Percentiles rank a stretch among this genome's conserved stretches.
These are phyloP conservation scores for Globisporangium okanoganense DNA, from an alignment of 352 stramenopile genomes.

Conservation along the genomic window DNA sequence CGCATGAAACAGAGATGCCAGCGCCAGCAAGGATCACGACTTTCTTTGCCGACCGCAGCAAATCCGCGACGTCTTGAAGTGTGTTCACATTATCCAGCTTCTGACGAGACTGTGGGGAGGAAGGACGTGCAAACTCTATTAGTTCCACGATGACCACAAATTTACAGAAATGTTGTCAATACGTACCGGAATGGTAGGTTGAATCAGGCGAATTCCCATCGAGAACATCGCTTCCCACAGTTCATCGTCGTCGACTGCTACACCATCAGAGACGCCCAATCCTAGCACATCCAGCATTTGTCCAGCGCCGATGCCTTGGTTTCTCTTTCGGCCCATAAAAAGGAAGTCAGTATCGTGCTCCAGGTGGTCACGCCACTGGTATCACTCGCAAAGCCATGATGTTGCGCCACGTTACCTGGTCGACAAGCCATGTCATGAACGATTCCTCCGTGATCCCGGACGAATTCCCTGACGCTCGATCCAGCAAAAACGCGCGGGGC, in stretches of 20 bases:
- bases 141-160: neutral
- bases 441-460: conserved; percentile 63
- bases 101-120: conserved; percentile 28
- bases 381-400: neutral
- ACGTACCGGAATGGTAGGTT: conserved; percentile 53
- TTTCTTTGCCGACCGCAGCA: conserved; percentile 77
- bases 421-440: conserved; percentile 76
- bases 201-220: conserved; percentile 80
- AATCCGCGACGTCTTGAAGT: conserved; percentile 67
- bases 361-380: neutral
- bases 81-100: conserved; percentile 57
- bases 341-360: neutral
- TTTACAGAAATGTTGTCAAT: neutral
- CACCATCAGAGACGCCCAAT: conserved; percentile 70
- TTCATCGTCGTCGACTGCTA: conserved; percentile 76
- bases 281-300: conserved; percentile 81
- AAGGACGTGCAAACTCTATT: neutral
- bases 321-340: conserved; percentile 33
- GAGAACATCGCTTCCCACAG: conserved; percentile 84
- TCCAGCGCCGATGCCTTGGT: conserved; percentile 45
- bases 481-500: neutral
- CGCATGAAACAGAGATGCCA: conserved; percentile 95
- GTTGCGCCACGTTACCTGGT: conserved; percentile 28
- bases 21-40: conserved; percentile 93
- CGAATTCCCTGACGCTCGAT: conserved; percentile 16